Conservation (phyloP, 2,329 filamentous ascomycete species). For the Colletotrichum filicis region DNA sequence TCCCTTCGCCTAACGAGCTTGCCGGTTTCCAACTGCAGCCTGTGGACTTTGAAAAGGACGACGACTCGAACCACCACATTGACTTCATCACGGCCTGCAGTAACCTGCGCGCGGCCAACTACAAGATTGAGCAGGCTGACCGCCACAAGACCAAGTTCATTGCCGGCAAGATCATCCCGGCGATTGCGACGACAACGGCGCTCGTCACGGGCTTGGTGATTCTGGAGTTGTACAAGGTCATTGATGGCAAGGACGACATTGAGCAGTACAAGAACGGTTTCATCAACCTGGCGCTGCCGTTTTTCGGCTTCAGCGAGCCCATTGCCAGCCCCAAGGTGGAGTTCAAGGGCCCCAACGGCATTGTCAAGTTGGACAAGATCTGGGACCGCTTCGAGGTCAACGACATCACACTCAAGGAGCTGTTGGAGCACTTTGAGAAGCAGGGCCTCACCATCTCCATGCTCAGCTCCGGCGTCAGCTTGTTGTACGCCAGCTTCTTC, state of each 20-base stretch:
- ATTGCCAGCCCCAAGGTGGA: constrained; percentile 93
- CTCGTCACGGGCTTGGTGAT: constrained; percentile 94
- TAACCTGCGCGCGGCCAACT: constrained; percentile 96
- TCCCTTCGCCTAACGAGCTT: constrained; percentile 83
- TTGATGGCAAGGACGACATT: constrained; percentile 95
- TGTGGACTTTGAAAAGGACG: constrained; percentile 98
- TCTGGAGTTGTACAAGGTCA: constrained; percentile 93
- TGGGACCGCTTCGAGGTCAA: constrained; percentile 97
- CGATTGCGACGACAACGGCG: constrained; percentile 96
- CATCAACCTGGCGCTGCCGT: constrained; percentile 93
- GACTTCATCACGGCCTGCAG: constrained; percentile 98
- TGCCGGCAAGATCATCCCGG: constrained; percentile 98
- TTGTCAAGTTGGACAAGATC: constrained; percentile 90
- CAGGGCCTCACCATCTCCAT: constrained; percentile 87
- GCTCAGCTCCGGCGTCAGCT: constrained; percentile 96
- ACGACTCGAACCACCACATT: constrained; percentile 97
- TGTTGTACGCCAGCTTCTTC: constrained; percentile 96
- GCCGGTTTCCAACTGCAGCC: constrained; percentile 90
- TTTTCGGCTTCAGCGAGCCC: constrained; percentile 98
- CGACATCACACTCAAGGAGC: constrained; percentile 85
- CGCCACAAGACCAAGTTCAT: constrained; percentile 99
- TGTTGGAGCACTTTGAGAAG: constrained; percentile 83
- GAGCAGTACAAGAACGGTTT: constrained; percentile 99
- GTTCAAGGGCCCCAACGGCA: constrained; percentile 82
- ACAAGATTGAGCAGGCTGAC: constrained; percentile 93